Conservation (phyloP, 2,329 filamentous ascomycete genomes). For the Talaromyces sp. region DNA sequence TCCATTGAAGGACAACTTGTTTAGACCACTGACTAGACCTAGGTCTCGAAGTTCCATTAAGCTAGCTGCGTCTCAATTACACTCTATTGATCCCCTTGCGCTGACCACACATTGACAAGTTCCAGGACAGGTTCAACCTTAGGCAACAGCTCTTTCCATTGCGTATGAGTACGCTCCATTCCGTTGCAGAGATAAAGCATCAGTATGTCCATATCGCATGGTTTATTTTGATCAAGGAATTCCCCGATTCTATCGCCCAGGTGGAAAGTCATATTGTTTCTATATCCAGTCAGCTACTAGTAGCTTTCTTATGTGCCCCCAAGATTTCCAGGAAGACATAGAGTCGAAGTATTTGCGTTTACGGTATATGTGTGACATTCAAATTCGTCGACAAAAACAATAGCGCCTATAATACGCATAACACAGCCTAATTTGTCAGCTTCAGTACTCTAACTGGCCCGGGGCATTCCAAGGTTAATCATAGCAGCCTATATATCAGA, state of each 20-base stretch:
- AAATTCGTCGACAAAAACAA: not conserved
- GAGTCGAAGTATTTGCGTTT: not conserved
- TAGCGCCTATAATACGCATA: constrained; percentile 2
- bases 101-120: constrained; percentile 1
- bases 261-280: not conserved
- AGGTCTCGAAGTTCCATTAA: not conserved
- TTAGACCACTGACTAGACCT: too few species aligned
- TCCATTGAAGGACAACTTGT: too few species aligned
- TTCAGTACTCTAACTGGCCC: too few species aligned
- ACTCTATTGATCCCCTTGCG: not conserved
- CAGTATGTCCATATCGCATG: not conserved
- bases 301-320: not conserved
- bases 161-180: not conserved
- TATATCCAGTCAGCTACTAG: not conserved
- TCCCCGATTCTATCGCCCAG: not conserved
- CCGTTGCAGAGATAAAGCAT: constrained; percentile 2
- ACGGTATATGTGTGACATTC: constrained; percentile 1
- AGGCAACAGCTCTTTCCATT: not conserved
- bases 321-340: not conserved
- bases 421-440: not conserved
- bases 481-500: not conserved
- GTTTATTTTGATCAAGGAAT: not conserved
- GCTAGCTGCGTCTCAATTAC: not conserved
- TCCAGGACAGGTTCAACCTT: not conserved
- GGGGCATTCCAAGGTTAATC: too few species aligned